Base-by-base conservation (phyloP, 208 protist species). In the Trypanosoma theileri region DNA sequence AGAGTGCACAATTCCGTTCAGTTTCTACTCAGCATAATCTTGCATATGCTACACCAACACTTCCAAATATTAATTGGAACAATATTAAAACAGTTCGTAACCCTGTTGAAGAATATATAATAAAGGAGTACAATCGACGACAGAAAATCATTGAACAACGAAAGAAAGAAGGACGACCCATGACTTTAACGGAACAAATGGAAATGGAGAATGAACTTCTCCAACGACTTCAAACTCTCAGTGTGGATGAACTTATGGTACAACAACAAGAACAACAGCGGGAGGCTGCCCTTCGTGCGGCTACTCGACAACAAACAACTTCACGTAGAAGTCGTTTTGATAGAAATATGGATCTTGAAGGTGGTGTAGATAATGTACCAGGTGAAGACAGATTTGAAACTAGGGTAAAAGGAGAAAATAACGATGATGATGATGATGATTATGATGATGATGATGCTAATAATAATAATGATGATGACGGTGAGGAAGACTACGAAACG, bases 121-220 rank as follows among this genome's bases (percentile, higher is more conserved):
- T 73, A 22, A 82, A 78, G n/a, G 84, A 93, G 75, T 92, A 93
- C 68, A 78, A 91, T 21, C 69, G 75, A 45, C 88, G 88, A 26
- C 53, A 80, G 50, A 86, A 86, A 62, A 76, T 86, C 53, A 89
- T 96, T 55, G 79, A 82, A 26, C 82, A 80, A 42, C 82, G 87
- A 16, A 64, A 71, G 24, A 84, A 80, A 62, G 86, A 92, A 40
- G 91, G 91, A 13, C 70, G 79, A 26, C 91, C 86, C 13, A 91
- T 94, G 82, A 85, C 85, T 13, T 72, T 96, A 55, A 77, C 77
- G 16, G 86, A 96, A 77, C 91, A 96, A 72, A 73, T 96, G 51
- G 80, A 78, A 66, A 69, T 88, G 44, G 91, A 96, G 46, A 70
- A 76, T 44, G 77, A 89, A 57, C 59, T 96, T 64, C 70, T 86